Conservation (phyloP, 2,329 filamentous ascomycete genomes). For the Lachnellula arida region DNA sequence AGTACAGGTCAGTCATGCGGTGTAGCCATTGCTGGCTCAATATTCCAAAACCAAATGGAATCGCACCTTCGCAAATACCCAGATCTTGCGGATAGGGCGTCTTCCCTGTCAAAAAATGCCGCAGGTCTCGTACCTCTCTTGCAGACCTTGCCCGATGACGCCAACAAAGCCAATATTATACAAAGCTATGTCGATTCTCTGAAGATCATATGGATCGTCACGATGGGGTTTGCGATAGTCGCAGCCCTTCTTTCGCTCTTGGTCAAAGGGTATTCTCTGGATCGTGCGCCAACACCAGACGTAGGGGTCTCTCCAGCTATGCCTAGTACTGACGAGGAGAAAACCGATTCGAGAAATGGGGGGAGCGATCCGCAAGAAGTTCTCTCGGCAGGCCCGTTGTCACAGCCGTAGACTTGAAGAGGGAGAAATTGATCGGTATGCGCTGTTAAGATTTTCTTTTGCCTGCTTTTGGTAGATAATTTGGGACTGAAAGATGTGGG, state of each 20-base stretch:
- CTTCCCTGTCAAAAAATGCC: neutral
- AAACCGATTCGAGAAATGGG: neutral
- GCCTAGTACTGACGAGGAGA: neutral
- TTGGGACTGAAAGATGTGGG: too few species aligned
- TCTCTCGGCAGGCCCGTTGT: too few species aligned
- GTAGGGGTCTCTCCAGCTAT: neutral
- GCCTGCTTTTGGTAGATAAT: too few species aligned
- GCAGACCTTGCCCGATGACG: neutral
- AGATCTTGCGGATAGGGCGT: neutral
- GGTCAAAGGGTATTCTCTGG: slow-evolving; percentile 43
- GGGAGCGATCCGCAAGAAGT: neutral
- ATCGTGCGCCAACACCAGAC: slow-evolving; percentile 26
- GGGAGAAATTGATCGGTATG: too few species aligned
- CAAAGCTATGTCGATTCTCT: slow-evolving; percentile 46
- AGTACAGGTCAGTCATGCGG: neutral
- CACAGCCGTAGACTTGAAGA: too few species aligned
- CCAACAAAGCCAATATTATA: neutral
- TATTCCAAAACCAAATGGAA: neutral
- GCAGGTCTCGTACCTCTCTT: neutral
- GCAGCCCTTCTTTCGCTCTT: slow-evolving; percentile 44
- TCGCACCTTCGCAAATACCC: neutral
- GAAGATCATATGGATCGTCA: slow-evolving; percentile 49
- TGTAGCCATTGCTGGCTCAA: neutral
- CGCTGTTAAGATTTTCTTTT: too few species aligned
- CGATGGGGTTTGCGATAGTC: slow-evolving; percentile 44